Evolutionary conservation across 1,284 basidiomycete genomes (phyloP).

Genomic region (Malassezia slooffiae): DNA sequence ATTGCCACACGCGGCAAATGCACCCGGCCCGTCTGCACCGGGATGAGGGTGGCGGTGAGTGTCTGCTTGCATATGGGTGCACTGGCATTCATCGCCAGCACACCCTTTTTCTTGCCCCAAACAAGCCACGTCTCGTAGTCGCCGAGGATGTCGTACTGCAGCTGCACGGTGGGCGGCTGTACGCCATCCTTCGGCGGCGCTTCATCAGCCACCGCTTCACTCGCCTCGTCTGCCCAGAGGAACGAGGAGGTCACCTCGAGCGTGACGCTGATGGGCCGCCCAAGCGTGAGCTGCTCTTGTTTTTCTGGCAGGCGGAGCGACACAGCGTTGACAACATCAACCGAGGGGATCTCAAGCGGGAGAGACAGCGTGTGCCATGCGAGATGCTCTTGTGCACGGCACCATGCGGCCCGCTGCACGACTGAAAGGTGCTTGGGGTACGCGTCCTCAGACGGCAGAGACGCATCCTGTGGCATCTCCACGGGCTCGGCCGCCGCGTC

Average conservation of each 20-base stretch:
- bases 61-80: background rate
- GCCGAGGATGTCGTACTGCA: conserved; percentile 29
- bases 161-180: background rate
- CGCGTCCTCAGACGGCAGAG: too few relatives aligned
- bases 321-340: conserved; percentile 8
- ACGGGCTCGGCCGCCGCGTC: too few relatives aligned
- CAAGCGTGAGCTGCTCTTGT: background rate
- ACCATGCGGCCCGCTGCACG: background rate
- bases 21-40: conserved; percentile 23
- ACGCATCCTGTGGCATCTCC: too few relatives aligned
- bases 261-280: background rate
- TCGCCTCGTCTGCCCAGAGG: background rate
- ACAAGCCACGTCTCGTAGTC: conserved; percentile 37
- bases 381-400: background rate
- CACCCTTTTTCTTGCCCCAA: conserved; percentile 25
- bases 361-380: conserved; percentile 8
- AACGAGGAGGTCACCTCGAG: conserved; percentile 3
- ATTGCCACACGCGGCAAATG: conserved; percentile 18
- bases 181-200: background rate
- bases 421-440: too few relatives aligned
- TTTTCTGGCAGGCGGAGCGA: background rate
- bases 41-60: conserved; percentile 20
- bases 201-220: background rate
- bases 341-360: conserved; percentile 7
- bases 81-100: conserved; percentile 2